A percentile compares a stretch with the other conserved stretches of the same genome.
Conservation (phyloP, 768 basidiomycete species). For the Boletus sp. region DNA sequence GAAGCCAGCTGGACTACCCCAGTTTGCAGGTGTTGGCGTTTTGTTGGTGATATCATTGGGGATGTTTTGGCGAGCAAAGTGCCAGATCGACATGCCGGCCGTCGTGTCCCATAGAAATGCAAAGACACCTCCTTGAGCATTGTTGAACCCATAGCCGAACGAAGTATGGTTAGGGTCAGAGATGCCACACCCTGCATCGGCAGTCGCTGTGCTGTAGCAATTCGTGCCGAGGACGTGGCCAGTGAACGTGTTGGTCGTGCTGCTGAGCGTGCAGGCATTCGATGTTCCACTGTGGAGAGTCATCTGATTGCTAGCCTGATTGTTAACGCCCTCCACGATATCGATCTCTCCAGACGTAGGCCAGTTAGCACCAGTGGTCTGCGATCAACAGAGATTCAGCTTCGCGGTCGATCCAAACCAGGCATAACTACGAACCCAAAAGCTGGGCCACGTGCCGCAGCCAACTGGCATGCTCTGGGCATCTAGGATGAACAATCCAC, state of each 20-base stretch:
- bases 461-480: conserved; percentile 70
- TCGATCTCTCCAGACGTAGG: conserved; percentile 64
- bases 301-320: conserved; percentile 55
- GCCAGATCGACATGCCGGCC: conserved; percentile 54
- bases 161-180: conserved; percentile 38
- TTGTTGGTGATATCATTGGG: conserved; percentile 49
- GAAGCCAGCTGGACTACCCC: conserved; percentile 53
- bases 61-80: conserved; percentile 50
- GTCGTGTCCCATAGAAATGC: conserved; percentile 51
- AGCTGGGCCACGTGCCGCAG: conserved; percentile 64
- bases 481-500: conserved; percentile 77
- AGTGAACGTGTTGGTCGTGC: conserved; percentile 12
- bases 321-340: conserved; percentile 71
- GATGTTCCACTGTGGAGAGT: conserved; percentile 57
- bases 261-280: conserved; percentile 35
- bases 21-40: conserved; percentile 46
- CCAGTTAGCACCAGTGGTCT: conserved; percentile 52
- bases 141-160: conserved; percentile 41
- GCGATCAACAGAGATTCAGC: not conserved
- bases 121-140: conserved; percentile 49
- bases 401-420: not conserved
- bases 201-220: conserved; percentile 40
- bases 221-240: conserved; percentile 24
- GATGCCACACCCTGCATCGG: conserved; percentile 53
- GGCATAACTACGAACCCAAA: conserved; percentile 36